Evolutionary conservation across 352 stramenopile genomes (phyloP), one percentile per base, ranked within the genome.

Genomic region (Pythium folliculosum): DNA sequence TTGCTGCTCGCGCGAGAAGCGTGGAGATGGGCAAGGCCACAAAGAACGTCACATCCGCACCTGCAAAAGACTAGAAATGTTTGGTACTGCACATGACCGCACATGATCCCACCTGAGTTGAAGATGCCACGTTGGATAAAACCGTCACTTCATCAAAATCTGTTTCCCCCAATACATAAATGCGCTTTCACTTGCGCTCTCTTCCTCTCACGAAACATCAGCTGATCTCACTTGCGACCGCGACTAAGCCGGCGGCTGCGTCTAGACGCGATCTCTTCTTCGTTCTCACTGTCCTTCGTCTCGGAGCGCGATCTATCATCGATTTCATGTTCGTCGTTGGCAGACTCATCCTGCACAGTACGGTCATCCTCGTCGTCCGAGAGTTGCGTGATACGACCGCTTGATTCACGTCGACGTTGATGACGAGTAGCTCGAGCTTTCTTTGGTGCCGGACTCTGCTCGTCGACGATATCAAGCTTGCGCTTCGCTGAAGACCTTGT

Each of bases 1-100:
- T 98, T 65, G 94, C 92, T 14, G 76, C 85, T 3, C 84, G 80
- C 60, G 89, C 81, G 19, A 76, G 92, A 40, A 95, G 86, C 45
- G 89, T 97, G 49, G 88, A 96, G 70, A 96, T 97, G 77, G 91
- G 91, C 45, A 91, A 92, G 65, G 91, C 86, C 16, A 92, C 83
- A 9, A 96, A 97, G 69, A 92, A 96, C 63, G 74, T 94, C 27
- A 77, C 76, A 5, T 69, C 78, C 45, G 65, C 60, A 43, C 56
- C 67, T 47, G 45, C 67, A 22, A 81, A 78, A 62, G 74, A 82
- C 21, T 78, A 73, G 48, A 55, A 38, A 40, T 13, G 40, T 23
- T n/a, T 12, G 21, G 7, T 23, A 7, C 27, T 48, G 32, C 10
- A 19, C 40, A 30, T 2, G 27, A 44, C 51, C 19, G 9, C 32